Evolutionary conservation across 2,329 filamentous ascomycete species (phyloP).

Genomic region (Eurotiales sp.): DNA sequence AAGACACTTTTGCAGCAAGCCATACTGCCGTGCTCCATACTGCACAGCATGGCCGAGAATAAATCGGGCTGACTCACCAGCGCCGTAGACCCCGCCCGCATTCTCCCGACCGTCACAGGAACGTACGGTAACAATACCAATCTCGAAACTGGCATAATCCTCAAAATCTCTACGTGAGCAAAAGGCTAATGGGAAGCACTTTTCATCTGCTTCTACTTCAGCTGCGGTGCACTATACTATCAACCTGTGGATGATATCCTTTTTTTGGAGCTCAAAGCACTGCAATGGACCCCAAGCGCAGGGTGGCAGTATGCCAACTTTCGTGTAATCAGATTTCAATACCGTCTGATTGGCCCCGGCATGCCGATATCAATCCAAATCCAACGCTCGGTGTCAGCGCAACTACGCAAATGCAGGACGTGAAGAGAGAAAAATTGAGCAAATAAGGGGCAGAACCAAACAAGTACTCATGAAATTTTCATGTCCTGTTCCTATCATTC

Average conservation of each 20-base stretch:
- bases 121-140: constrained; percentile 17
- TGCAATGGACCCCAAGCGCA: neutral
- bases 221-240: no score
- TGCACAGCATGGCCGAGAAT: no score
- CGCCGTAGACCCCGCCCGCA: neutral
- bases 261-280: neutral
- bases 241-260: neutral
- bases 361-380: neutral
- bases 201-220: constrained; percentile 25
- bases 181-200: constrained; percentile 29
- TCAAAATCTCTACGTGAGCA: neutral
- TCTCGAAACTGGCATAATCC: neutral
- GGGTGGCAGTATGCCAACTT: neutral
- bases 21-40: no score
- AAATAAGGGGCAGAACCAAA: neutral
- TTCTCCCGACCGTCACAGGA: constrained; percentile 1
- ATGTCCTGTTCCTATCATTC: no score
- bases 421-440: neutral
- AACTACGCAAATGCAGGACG: no score
- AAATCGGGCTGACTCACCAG: neutral
- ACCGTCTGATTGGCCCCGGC: neutral
- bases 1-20: no score
- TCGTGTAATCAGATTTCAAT: neutral
- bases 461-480: no score
- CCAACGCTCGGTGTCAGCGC: no score